phyloP scores from a whole-genome alignment of 2,329 filamentous ascomycete genomes.

The Orbilia oligospora region DNA sequence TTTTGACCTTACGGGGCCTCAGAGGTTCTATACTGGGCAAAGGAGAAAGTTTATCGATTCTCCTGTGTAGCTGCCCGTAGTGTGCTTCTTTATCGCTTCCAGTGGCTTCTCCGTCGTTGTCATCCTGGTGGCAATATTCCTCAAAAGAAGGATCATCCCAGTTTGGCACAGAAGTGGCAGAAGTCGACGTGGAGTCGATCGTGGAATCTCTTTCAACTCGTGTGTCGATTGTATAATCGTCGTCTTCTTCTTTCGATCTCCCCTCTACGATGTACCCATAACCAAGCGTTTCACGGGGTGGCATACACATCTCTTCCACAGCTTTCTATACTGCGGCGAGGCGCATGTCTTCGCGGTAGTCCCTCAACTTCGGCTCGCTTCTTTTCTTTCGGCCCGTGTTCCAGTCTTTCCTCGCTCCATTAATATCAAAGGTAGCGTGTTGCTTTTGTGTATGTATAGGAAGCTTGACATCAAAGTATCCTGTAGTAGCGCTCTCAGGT shows the following conservation, averaged over 20 bases:
- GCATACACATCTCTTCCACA: conserved; percentile 1
- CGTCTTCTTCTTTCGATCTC: neutral
- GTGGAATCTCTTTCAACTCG: neutral
- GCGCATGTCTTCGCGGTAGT: conserved; percentile 35
- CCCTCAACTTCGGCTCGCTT: conserved; percentile 43
- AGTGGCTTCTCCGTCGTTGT: neutral
- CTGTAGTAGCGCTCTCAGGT: conserved; percentile 3
- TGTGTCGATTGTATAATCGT: neutral
- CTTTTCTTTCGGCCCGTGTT: conserved; percentile 53
- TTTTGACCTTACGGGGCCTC: neutral
- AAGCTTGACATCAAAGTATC: conserved; percentile 50
- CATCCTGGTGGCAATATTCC: conserved; percentile 10
- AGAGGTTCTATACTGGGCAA: neutral
- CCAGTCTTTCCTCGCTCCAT: conserved; percentile 39
- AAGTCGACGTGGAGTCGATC: neutral
- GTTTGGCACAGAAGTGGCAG: neutral
- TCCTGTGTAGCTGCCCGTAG: neutral
- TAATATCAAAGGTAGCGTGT: conserved; percentile 28
- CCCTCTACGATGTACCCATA: neutral
- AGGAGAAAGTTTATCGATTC: conserved; percentile 2
- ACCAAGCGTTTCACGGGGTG: neutral
- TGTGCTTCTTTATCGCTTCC: neutral
- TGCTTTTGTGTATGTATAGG: conserved; percentile 26
- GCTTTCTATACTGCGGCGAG: conserved; percentile 51
- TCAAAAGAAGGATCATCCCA: conserved; percentile 44